Conservation (phyloP, 2,329 filamentous ascomycete genomes). For the Sporothrix phasma region DNA sequence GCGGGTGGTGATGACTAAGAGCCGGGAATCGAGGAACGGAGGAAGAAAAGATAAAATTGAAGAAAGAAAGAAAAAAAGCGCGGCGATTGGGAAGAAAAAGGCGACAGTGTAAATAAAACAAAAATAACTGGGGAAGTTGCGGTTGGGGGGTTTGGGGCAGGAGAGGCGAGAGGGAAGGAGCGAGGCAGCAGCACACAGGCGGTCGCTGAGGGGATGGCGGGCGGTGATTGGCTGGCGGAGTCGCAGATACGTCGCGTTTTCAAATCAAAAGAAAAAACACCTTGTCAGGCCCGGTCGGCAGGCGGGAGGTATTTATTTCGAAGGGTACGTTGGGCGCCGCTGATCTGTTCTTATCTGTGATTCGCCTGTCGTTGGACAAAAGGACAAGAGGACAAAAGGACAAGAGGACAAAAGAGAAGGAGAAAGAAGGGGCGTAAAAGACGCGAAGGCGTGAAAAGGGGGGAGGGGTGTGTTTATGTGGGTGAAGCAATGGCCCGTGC, state of each 20-base stretch:
- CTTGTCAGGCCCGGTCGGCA: conserved; percentile 27
- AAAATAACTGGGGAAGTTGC: not conserved
- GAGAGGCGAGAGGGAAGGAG: not conserved
- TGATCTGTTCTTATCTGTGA: conserved; percentile 25
- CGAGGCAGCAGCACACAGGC: conserved; percentile 1
- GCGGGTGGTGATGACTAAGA: conserved; percentile 11
- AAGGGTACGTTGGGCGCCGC: conserved; percentile 18
- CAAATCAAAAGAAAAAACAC: conserved; percentile 25
- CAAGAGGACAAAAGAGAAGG: conserved; percentile 10
- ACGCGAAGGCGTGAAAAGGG: not conserved
- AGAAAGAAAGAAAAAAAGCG: not conserved
- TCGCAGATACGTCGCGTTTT: conserved; percentile 19
- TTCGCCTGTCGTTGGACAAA: conserved; percentile 22
- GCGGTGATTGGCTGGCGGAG: conserved; percentile 17
- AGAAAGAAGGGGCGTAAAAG: not conserved
- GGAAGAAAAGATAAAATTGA: conserved; percentile 18
- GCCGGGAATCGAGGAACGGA: not conserved
- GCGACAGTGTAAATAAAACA: conserved; percentile 3
- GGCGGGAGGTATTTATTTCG: conserved; percentile 31
- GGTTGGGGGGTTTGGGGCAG: not conserved
- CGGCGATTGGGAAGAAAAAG: conserved; percentile 14
- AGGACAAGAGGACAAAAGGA: conserved; percentile 18
- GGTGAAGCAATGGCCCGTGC: conserved; percentile 13
- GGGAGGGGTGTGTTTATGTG: conserved; percentile 7
- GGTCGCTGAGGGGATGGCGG: not conserved